phyloP scores from a whole-genome alignment of 2,329 filamentous ascomycete genomes.

The Colletotrichum gloeosporioides region DNA sequence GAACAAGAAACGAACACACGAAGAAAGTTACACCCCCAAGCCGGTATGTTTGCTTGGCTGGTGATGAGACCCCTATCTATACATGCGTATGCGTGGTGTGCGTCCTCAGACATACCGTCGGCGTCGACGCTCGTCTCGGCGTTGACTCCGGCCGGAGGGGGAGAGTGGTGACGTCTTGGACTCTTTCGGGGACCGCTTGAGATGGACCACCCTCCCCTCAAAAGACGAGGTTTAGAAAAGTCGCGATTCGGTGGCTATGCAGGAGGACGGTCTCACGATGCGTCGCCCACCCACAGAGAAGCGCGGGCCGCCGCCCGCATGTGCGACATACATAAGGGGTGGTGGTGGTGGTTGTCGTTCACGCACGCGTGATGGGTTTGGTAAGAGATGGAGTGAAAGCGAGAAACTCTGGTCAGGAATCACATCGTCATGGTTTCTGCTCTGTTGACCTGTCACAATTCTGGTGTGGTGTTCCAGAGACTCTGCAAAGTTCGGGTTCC shows the following conservation, averaged over 20 bases:
- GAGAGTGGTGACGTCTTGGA: not conserved
- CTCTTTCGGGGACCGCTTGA: not conserved
- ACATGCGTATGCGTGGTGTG: not conserved
- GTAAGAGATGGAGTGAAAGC: not conserved
- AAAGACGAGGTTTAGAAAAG: not conserved
- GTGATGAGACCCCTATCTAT: not conserved
- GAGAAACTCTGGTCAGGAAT: not conserved
- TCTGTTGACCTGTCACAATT: not conserved
- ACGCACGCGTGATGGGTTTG: not conserved
- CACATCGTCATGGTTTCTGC: not conserved
- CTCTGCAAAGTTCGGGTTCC: not conserved
- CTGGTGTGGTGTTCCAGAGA: not conserved
- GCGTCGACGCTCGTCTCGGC: not conserved
- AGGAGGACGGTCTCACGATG: not conserved
- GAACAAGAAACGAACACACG: not conserved
- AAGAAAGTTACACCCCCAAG: not conserved
- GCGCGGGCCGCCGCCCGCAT: not conserved
- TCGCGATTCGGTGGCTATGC: not conserved
- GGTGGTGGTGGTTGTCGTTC: not conserved
- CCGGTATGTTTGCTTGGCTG: not conserved
- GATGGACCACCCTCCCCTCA: not conserved
- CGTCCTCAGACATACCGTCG: not conserved
- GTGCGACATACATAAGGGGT: not conserved
- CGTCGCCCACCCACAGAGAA: not conserved
- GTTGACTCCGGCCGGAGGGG: not conserved